Percentiles rank a stretch among this genome's conserved stretches.
phyloP scores from a whole-genome alignment of 129 eudicot genomes.

The Calendula officinalis region DNA sequence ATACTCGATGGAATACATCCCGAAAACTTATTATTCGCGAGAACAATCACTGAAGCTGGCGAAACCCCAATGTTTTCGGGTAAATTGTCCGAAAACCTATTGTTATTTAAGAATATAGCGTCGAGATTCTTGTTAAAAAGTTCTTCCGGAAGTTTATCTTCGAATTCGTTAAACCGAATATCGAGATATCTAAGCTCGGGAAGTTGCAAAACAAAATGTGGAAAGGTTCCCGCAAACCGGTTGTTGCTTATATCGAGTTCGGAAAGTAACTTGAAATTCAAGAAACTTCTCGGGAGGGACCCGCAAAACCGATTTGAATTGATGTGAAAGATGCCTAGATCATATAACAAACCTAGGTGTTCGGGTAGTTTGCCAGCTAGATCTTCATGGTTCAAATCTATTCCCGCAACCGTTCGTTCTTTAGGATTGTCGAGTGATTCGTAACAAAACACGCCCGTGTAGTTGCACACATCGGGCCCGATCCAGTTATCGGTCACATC shows the following conservation, averaged over 20 bases:
- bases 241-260: constrained; percentile 85
- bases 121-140: constrained; percentile 64
- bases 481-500: constrained; percentile 52
- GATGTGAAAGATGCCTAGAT: constrained; percentile 56
- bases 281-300: constrained; percentile 46
- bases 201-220: constrained; percentile 43
- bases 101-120: constrained; percentile 65
- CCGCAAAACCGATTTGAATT: constrained; percentile 88
- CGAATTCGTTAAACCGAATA: constrained; percentile 70
- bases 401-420: constrained; percentile 52
- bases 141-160: constrained; percentile 54
- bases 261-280: constrained; percentile 45
- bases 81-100: constrained; percentile 44
- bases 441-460: constrained; percentile 67
- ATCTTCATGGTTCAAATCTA: constrained; percentile 68
- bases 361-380: constrained; percentile 69
- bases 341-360: constrained; percentile 56
- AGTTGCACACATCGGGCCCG: constrained; percentile 67
- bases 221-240: constrained; percentile 62
- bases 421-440: constrained; percentile 42
- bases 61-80: constrained; percentile 69
- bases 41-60: constrained; percentile 53
- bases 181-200: constrained; percentile 56
- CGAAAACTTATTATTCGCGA: constrained; percentile 51
- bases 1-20: constrained; percentile 71